Evolutionary conservation across 768 basidiomycete species (phyloP).

Genomic region (Austroboletus eburneus): DNA sequence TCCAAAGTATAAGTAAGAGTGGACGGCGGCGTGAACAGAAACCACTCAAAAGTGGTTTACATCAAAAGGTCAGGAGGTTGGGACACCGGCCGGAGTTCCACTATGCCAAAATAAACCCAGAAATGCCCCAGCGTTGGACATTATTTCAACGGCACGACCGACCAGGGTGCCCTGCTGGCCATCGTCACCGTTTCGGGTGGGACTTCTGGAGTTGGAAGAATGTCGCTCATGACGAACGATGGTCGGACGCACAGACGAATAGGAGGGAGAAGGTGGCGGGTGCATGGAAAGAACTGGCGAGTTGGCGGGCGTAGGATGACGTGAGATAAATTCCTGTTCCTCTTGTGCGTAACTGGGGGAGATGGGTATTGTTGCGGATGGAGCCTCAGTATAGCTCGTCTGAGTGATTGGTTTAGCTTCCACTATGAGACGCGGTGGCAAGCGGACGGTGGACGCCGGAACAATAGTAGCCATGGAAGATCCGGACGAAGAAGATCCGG

Average conservation of each 20-base stretch:
- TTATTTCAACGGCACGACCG: conserved; percentile 70
- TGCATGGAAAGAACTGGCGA: conserved; percentile 44
- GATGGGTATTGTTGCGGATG: conserved; percentile 19
- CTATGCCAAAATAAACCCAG: conserved; percentile 58
- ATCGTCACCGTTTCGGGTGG: conserved; percentile 22
- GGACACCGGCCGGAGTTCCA: conserved; percentile 16
- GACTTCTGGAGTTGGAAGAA: conserved; percentile 22
- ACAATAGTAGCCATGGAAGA: conserved; percentile 20
- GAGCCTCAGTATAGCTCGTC: conserved; percentile 22
- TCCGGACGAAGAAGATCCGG: conserved; percentile 25
- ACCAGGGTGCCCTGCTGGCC: conserved; percentile 43
- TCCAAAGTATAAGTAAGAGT: conserved; percentile 32
- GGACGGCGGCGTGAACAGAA: too few relatives aligned
- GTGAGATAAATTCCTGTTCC: conserved; percentile 35
- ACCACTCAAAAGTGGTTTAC: background rate
- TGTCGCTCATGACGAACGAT: conserved; percentile 14
- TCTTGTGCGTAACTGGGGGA: conserved; percentile 23
- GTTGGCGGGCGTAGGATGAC: conserved; percentile 59
- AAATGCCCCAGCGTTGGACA: conserved; percentile 74
- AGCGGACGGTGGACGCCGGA: conserved; percentile 11
- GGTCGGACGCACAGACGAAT: background rate
- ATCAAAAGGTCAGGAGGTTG: conserved; percentile 16
- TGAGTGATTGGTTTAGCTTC: conserved; percentile 27
- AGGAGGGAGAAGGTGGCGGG: conserved; percentile 21
- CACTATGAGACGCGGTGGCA: conserved; percentile 26